A percentile compares a stretch with the other conserved stretches of the same genome.
These are phyloP conservation scores for Cucumis variabilis DNA, from an alignment of 331 rosid species.

Conservation along the genomic window DNA sequence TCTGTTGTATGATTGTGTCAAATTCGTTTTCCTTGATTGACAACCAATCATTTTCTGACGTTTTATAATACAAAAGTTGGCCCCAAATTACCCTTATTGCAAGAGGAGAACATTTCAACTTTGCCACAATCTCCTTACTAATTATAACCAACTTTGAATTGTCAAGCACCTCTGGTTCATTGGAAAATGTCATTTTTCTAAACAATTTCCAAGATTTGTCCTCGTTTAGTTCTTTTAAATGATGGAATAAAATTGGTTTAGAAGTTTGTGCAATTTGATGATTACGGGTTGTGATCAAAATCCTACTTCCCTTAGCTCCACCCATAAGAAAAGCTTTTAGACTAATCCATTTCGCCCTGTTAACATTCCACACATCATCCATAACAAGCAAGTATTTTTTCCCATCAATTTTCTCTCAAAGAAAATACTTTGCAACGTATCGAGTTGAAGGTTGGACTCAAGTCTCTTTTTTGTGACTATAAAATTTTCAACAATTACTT, in stretches of 20 bases:
- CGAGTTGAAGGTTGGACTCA: no score
- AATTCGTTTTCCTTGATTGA: constrained; percentile 33
- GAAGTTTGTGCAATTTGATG: no score
- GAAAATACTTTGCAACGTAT: background rate
- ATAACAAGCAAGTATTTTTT: background rate
- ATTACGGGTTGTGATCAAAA: no score
- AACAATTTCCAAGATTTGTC: background rate
- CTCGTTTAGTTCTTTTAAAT: no score
- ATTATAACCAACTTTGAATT: constrained; percentile 7
- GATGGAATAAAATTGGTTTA: no score
- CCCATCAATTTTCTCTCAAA: background rate
- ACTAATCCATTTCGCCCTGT: no score
- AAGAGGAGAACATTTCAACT: background rate
- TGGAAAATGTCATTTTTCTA: constrained; percentile 9
- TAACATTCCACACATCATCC: no score
- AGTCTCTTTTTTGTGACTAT: background rate
- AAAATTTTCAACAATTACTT: background rate
- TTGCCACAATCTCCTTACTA: constrained; percentile 10
- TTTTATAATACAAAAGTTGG: constrained; percentile 2
- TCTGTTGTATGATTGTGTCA: background rate
- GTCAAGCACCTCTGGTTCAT: background rate
- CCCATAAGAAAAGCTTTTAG: no score
- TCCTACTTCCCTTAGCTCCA: no score
- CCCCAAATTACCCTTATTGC: constrained; percentile 27
- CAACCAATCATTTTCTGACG: background rate